Conservation (phyloP, 1,284 basidiomycete genomes). For the Papiliotrema laurentii region DNA sequence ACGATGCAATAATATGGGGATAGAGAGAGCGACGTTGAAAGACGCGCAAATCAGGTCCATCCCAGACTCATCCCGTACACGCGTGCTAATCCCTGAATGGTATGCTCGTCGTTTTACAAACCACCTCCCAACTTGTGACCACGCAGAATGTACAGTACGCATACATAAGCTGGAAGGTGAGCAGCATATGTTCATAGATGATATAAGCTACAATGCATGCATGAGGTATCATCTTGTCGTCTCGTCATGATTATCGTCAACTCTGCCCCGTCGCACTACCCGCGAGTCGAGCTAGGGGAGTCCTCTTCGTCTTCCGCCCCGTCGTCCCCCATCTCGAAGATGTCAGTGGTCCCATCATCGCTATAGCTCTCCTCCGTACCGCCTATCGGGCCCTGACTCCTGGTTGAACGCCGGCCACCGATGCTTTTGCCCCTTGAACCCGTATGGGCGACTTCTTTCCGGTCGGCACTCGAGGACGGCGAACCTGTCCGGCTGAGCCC, state of each 20-base stretch:
- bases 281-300: neutral
- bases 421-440: neutral
- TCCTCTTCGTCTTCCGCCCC: conserved; percentile 1
- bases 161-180: no score
- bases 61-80: no score
- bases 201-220: neutral
- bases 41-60: no score
- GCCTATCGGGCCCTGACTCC: neutral
- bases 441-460: no score
- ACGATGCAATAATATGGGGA: no score
- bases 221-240: no score
- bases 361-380: neutral
- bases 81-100: no score
- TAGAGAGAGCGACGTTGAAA: no score
- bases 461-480: neutral
- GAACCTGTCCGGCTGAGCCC: neutral
- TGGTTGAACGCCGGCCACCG: neutral
- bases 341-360: neutral
- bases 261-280: neutral
- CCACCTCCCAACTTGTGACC: no score
- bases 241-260: neutral
- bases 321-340: conserved; percentile 4
- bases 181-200: no score
- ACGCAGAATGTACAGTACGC: no score
- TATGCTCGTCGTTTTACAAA: no score